Conservation (phyloP, 768 basidiomycete species). For the Mycena haematopus region DNA sequence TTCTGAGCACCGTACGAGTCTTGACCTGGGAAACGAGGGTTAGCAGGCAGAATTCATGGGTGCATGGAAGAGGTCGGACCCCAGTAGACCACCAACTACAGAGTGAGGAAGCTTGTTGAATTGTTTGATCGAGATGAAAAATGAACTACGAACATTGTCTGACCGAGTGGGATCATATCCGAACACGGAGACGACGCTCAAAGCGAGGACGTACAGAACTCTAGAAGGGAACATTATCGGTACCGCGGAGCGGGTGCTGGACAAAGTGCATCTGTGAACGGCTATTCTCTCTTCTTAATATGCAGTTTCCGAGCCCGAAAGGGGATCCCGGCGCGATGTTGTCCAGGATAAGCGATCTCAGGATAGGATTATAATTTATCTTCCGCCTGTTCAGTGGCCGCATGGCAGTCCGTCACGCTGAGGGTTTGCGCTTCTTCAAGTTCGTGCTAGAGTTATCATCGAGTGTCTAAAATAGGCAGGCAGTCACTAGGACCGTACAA, state of each 20-base stretch:
- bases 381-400: conserved; percentile 7
- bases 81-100: conserved; percentile 30
- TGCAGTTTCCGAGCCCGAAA: conserved; percentile 16
- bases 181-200: conserved; percentile 18
- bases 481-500: background rate
- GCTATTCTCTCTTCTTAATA: conserved; percentile 15
- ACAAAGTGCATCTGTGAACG: conserved; percentile 5
- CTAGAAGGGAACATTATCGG: conserved; percentile 23
- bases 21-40: conserved; percentile 46
- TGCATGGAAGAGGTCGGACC: conserved; percentile 7
- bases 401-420: conserved; percentile 24
- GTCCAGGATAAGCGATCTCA: background rate
- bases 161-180: conserved; percentile 26
- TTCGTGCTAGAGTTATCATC: background rate
- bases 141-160: conserved; percentile 23
- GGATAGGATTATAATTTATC: background rate
- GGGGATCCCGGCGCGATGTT: conserved; percentile 2
- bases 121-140: background rate
- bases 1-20: conserved; percentile 65
- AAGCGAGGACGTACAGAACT: conserved; percentile 20
- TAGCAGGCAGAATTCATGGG: background rate
- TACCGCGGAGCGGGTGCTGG: conserved; percentile 3
- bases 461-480: background rate
- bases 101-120: background rate
- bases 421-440: conserved; percentile 3